These are phyloP conservation scores for Rhizopogon roseolus DNA, from an alignment of 768 basidiomycete genomes.

Conservation along the genomic window DNA sequence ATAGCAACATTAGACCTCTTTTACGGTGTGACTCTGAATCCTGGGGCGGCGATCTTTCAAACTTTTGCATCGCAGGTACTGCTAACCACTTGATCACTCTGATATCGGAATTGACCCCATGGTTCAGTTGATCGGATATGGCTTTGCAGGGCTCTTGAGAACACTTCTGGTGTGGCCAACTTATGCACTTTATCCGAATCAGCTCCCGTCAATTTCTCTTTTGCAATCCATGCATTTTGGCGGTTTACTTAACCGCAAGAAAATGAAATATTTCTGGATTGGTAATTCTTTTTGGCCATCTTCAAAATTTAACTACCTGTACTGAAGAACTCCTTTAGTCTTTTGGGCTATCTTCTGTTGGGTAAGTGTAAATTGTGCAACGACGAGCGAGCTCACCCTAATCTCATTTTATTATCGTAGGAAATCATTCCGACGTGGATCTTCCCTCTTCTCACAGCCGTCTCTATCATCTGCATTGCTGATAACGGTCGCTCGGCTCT, in stretches of 20 bases:
- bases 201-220: constrained; percentile 48
- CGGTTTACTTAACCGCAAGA: constrained; percentile 45
- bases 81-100: constrained; percentile 19
- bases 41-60: constrained; percentile 49
- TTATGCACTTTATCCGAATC: constrained; percentile 49
- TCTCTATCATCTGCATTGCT: constrained; percentile 43
- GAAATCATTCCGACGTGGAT: constrained; percentile 12
- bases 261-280: constrained; percentile 51
- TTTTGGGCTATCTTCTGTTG: constrained; percentile 44
- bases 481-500: constrained; percentile 42
- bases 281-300: constrained; percentile 20
- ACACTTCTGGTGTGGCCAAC: constrained; percentile 49
- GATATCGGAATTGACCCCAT: constrained; percentile 1
- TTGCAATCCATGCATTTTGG: constrained; percentile 50
- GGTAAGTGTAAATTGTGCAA: constrained; percentile 23
- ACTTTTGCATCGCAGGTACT: constrained; percentile 43
- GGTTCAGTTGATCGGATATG: constrained; percentile 33
- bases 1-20: constrained; percentile 57
- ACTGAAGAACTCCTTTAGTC: constrained; percentile 10
- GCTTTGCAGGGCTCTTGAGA: constrained; percentile 35
- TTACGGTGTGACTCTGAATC: constrained; percentile 44
- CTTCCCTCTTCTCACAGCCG: constrained; percentile 37
- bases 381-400: not conserved
- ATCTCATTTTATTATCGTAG: not conserved
- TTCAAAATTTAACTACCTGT: not conserved